phyloP scores from a whole-genome alignment of 192 early-diverging fungal species.

The Backusella macrospora region DNA sequence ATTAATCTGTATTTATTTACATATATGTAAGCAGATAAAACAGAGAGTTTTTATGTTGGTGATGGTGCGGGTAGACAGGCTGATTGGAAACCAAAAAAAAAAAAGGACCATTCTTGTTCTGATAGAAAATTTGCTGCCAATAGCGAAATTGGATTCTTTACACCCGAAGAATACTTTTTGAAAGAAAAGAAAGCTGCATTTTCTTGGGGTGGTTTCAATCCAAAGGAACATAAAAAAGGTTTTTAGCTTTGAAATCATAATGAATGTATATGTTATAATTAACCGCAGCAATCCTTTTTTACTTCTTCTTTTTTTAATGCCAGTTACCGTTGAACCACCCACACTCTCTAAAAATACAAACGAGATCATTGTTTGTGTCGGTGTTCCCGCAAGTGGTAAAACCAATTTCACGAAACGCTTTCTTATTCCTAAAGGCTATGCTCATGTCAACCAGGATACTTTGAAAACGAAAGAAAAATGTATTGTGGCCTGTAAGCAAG shows the following conservation, averaged over 20 bases:
- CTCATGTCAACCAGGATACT: constrained; percentile 82
- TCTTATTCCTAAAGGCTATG: constrained; percentile 65
- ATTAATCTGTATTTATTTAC: constrained; percentile 1
- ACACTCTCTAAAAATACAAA: constrained; percentile 19
- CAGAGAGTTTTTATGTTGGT: constrained; percentile 81
- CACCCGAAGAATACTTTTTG: constrained; percentile 82
- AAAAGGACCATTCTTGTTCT: constrained; percentile 80
- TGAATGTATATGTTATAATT: constrained; percentile 12
- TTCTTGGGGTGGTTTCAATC: constrained; percentile 55
- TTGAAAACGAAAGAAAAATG: constrained; percentile 82
- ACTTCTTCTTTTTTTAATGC: neutral
- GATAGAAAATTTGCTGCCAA: constrained; percentile 88
- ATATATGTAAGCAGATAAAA: constrained; percentile 47
- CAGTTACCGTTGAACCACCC: constrained; percentile 24
- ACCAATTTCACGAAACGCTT: constrained; percentile 69
- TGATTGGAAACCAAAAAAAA: constrained; percentile 60
- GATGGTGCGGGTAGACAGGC: constrained; percentile 87
- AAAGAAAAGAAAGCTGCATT: constrained; percentile 46
- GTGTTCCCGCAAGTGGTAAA: constrained; percentile 86
- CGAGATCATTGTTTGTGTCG: constrained; percentile 79
- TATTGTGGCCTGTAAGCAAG: constrained; percentile 52
- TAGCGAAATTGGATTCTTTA: constrained; percentile 70
- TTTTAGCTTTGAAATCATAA: too few relatives aligned
- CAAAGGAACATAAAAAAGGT: constrained; percentile 37
- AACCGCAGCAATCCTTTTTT: neutral